Base-by-base conservation (phyloP, 2,329 filamentous ascomycete species). In the Fusarium oligoseptatum region DNA sequence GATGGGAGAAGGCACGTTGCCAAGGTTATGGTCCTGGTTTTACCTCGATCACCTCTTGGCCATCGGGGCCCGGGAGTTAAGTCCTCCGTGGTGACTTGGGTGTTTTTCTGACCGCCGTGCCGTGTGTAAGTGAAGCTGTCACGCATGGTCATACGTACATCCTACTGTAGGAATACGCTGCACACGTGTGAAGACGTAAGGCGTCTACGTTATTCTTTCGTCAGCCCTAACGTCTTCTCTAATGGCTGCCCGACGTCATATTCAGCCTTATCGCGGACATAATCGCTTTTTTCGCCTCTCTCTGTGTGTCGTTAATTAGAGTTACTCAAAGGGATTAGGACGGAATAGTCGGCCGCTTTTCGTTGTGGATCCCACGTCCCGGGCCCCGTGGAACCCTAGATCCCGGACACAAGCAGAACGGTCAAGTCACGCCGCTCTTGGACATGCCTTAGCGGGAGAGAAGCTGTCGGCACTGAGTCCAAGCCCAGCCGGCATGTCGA, bases 311-410 rank as follows among this genome's bases (percentile, higher is more conserved):
- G n/a, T 50, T 6, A 22, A 64, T 24, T 41, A 50, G 24, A 39
- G 34, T 55, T 39, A 6, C 29, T 50, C 34, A 24, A 15, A 36
- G 34, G n/a, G 32, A 65, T 17, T 15, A 14, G 34, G 11, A 41
- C 66, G 70, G 71, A 74, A 68, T 68, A 39, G 50, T 58, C 67
- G 71, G 62, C 32, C 27, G 29, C 24, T 58, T 41, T 43, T 58
- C 29, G 60, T 43, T 57, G 7, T 17, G 17, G 36, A 57, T 29
- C 37, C 56, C 22, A 11, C 39, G 32, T 34, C 20, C 60, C 55
- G 70, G 41, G 60, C 14, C 8, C 32, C 45, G 45, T 50, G 32
- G 36, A 27, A 20, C 22, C 20, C 24, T 24, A 15, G 45, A 56
- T 22, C 60, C 45, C 45, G 52, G 20, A 66, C 62, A 24, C 29